Percentiles rank a stretch among this genome's conserved stretches.
These are phyloP conservation scores for Pythium grandisporangium DNA, from an alignment of 352 stramenopile species.

Conservation along the genomic window DNA sequence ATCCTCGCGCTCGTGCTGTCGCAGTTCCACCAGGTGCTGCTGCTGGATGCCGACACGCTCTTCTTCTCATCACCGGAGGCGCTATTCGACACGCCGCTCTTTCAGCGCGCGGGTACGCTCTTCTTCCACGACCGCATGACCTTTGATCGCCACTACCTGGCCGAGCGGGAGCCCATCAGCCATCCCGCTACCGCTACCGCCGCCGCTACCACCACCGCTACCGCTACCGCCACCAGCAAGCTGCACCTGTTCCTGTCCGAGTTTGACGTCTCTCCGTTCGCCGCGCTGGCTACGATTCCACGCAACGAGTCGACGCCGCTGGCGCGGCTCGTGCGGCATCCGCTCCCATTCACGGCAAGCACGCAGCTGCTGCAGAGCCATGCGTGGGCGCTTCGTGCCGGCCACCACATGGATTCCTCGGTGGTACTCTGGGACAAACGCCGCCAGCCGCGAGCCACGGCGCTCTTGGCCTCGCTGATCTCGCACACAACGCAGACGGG, in stretches of 20 bases:
- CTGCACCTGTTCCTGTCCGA: conserved; percentile 27
- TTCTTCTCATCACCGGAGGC: conserved; percentile 31
- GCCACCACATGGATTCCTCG: conserved; percentile 43
- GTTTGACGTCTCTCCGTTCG: conserved; percentile 33
- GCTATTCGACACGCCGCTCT: conserved; percentile 22
- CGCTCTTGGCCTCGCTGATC: conserved; percentile 31
- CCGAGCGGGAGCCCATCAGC: conserved; percentile 12
- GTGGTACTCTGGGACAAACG: conserved; percentile 37
- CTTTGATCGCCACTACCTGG: conserved; percentile 21
- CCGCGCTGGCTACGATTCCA: conserved; percentile 16
- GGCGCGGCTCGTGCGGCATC: conserved; percentile 7
- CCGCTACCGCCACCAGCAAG: too few species aligned
- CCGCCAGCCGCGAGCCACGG: conserved; percentile 25
- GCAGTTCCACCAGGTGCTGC: conserved; percentile 33
- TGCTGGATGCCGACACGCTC: conserved; percentile 41
- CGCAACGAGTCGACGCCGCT: conserved; percentile 6
- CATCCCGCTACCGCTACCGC: too few species aligned
- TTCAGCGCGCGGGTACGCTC: conserved; percentile 28
- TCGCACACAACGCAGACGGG: conserved; percentile 16
- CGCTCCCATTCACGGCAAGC: not conserved
- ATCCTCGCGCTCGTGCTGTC: conserved; percentile 29
- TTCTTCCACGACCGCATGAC: conserved; percentile 55
- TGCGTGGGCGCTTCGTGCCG: conserved; percentile 21
- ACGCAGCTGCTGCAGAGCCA: conserved; percentile 8
- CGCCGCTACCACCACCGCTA: too few species aligned